Evolutionary conservation across 495 filamentous ascomycete genomes (phyloP), one percentile per base, ranked within the genome.

Genomic region (Glarea lozoyensis): DNA sequence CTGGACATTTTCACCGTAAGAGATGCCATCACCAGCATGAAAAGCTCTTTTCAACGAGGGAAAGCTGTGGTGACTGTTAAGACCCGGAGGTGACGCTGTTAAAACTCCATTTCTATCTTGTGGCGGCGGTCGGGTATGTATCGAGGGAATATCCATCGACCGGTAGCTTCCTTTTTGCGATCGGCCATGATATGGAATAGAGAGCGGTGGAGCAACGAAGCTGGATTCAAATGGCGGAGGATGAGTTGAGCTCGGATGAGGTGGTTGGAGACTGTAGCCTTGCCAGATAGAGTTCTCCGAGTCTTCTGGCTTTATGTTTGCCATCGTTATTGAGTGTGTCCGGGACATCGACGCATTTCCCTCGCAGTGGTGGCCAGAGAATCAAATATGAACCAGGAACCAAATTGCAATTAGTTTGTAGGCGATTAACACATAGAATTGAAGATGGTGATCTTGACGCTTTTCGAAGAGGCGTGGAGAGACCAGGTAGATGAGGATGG

Each of bases 1-100:
- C 51, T 72, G 72, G 17, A 71, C 68, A 45, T 66, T 69, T 54
- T 72, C 69, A 39, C 62, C 63, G 58, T 74, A 75, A 5, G 66
- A 60, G 16, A 63, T 58, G 48, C 69, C 49, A 5, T 52, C 45
- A 18, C 31, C 30, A 24, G 16, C 31, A n/a, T 53, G 45, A 27
- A 49, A 74, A 38, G 63, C 53, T 39, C 73, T 59, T 56, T 77
- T 77, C 43, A 75, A 60, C 45, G 62, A 69, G 49, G 67, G 69
- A 48, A 67, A 74, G 60, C 71, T 70, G 45, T 72, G 68, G 41
- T 75, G 71, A 7, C 40, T 44, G 22, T 41, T 48, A 9, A 57
- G 31, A 0, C 39, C 11, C 17, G 50, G 50, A 20, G 50, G 49
- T 5, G 54, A 54, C 13, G 50, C 31, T 12, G 50, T 45, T 16